These are phyloP conservation scores for Beauveria caledonica DNA, from an alignment of 2,329 filamentous ascomycete genomes.

Conservation along the genomic window DNA sequence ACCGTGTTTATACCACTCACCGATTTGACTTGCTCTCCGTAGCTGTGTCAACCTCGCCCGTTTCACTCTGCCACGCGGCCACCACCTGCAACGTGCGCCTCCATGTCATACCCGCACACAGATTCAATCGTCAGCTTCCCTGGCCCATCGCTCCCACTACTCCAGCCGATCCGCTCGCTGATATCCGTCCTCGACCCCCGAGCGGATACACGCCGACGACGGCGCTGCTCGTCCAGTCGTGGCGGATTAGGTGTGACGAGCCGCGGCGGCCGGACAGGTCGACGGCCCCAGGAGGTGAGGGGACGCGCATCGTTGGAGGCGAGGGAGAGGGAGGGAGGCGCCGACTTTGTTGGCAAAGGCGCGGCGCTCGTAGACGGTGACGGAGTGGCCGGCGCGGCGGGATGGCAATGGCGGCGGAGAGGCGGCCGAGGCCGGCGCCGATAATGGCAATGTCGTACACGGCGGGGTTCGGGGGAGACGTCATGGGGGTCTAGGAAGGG, in stretches of 20 bases:
- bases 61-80: background rate
- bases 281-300: slow-evolving; percentile 53
- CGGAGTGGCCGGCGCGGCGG: slow-evolving; percentile 31
- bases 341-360: slow-evolving; percentile 59
- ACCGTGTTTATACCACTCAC: background rate
- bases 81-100: slow-evolving; percentile 9
- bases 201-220: slow-evolving; percentile 50
- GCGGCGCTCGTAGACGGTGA: slow-evolving; percentile 53
- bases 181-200: slow-evolving; percentile 46
- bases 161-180: slow-evolving; percentile 46
- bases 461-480: background rate
- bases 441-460: slow-evolving; percentile 28
- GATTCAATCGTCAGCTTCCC: slow-evolving; percentile 53
- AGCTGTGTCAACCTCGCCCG: no score
- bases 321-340: slow-evolving; percentile 50
- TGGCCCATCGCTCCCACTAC: slow-evolving; percentile 47
- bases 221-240: slow-evolving; percentile 56
- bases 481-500: background rate
- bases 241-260: slow-evolving; percentile 56
- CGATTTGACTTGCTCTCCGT: no score
- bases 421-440: slow-evolving; percentile 32
- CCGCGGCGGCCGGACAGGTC: slow-evolving; percentile 50
- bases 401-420: slow-evolving; percentile 31
- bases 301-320: slow-evolving; percentile 58
- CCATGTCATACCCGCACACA: slow-evolving; percentile 44